Evolutionary conservation across 2,329 filamentous ascomycete species (phyloP).

Genomic region (Remersonia thermophila): DNA sequence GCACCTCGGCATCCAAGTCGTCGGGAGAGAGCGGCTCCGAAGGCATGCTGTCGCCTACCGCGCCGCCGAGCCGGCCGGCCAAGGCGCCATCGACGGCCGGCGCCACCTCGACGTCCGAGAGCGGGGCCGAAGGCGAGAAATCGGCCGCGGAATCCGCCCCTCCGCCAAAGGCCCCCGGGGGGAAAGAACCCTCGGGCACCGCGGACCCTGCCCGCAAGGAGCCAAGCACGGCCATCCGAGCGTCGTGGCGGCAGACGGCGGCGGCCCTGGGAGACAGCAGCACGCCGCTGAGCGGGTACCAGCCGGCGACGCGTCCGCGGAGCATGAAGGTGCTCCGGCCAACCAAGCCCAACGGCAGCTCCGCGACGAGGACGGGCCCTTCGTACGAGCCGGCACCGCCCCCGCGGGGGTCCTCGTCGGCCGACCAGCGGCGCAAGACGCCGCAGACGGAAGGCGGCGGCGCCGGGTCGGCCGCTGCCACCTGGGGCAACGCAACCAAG

Average conservation of each 20-base stretch:
- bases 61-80: slow-evolving; percentile 23
- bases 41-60: slow-evolving; percentile 26
- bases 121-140: slow-evolving; percentile 32
- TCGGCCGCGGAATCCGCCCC: no score
- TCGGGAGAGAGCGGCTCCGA: slow-evolving; percentile 17
- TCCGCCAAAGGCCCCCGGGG: no score
- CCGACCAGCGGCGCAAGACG: slow-evolving; percentile 28
- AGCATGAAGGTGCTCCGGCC: slow-evolving; percentile 89
- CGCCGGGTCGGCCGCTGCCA: slow-evolving; percentile 8
- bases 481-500: slow-evolving; percentile 32
- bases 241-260: slow-evolving; percentile 54
- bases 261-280: slow-evolving; percentile 38
- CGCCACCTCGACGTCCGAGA: slow-evolving; percentile 30
- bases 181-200: slow-evolving; percentile 18
- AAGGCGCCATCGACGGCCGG: slow-evolving; percentile 16
- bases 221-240: slow-evolving; percentile 46
- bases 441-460: slow-evolving; percentile 14
- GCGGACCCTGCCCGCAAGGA: slow-evolving; percentile 8
- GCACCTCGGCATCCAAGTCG: slow-evolving; percentile 18
- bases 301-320: slow-evolving; percentile 51
- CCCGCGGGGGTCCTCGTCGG: slow-evolving; percentile 25
- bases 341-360: slow-evolving; percentile 44
- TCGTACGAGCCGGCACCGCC: slow-evolving; percentile 39
- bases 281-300: slow-evolving; percentile 51
- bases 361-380: slow-evolving; percentile 37